Conservation (phyloP, 768 basidiomycete genomes). For the Lentinula boryana region DNA sequence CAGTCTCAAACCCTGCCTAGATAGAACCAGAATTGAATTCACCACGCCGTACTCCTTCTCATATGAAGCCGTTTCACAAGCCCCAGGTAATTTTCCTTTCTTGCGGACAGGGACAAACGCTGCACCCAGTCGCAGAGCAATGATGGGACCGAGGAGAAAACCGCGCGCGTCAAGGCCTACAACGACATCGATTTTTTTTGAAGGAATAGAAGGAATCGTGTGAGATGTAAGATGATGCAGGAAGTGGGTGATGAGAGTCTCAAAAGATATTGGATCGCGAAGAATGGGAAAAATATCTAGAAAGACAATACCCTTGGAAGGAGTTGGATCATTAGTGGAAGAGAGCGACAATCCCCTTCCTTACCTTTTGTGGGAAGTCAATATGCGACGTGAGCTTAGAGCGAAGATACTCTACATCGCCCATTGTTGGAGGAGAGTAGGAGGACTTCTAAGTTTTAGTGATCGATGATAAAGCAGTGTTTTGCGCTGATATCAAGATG, state of each 20-base stretch:
- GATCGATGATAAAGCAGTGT: too few relatives aligned
- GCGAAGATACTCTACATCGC: constrained; percentile 70
- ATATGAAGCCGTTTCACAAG: constrained; percentile 67
- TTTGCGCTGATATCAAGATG: too few relatives aligned
- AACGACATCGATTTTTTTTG: constrained; percentile 80
- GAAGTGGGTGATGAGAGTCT: constrained; percentile 86
- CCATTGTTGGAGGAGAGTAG: constrained; percentile 35
- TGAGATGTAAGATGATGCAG: constrained; percentile 78
- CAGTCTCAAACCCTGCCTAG: not conserved
- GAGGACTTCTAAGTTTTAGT: not conserved
- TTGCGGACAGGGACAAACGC: constrained; percentile 97
- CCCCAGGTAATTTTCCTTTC: constrained; percentile 89
- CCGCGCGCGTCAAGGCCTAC: constrained; percentile 96
- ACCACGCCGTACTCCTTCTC: constrained; percentile 93
- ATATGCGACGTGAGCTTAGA: constrained; percentile 53
- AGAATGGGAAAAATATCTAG: constrained; percentile 95
- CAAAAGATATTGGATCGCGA: constrained; percentile 78
- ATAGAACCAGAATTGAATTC: constrained; percentile 19
- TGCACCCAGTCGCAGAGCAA: constrained; percentile 86
- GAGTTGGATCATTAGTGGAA: not conserved
- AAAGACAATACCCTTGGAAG: constrained; percentile 79
- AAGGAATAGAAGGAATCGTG: constrained; percentile 55
- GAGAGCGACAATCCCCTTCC: constrained; percentile 4
- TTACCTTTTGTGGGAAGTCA: constrained; percentile 90
- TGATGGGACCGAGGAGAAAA: constrained; percentile 89